Conservation (phyloP, 148 eudicot genomes). For the Camellia japonica region DNA sequence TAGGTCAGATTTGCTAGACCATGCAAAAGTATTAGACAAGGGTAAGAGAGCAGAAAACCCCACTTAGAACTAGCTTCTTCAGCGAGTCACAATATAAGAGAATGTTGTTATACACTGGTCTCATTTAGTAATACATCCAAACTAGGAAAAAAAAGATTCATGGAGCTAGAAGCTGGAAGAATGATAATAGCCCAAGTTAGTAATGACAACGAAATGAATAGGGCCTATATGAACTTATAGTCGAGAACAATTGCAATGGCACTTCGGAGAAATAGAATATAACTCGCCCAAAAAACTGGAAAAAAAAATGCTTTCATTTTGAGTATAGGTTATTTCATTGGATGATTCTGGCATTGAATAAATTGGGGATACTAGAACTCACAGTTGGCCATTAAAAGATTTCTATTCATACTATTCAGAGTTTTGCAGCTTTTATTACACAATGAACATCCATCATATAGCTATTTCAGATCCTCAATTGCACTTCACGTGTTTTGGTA, state of each 20-base stretch:
- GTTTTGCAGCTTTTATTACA: constrained; percentile 2
- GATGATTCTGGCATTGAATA: neutral
- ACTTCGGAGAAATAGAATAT: neutral
- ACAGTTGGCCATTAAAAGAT: neutral
- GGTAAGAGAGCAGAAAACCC: neutral
- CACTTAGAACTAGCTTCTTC: neutral
- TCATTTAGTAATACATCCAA: constrained; percentile 1
- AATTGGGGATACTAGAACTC: neutral
- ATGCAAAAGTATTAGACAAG: neutral
- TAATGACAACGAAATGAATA: neutral
- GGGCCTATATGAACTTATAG: neutral
- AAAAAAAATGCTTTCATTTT: neutral
- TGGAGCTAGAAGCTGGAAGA: neutral
- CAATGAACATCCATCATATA: neutral
- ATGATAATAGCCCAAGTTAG: neutral
- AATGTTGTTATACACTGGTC: neutral
- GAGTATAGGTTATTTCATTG: neutral
- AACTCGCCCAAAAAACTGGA: neutral
- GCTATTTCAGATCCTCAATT: neutral
- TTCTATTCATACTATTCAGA: neutral
- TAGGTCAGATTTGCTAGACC: neutral
- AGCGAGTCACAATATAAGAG: neutral
- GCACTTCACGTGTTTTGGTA: neutral
- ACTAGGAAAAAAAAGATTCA: neutral
- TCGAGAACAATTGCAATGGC: neutral